Percentiles rank a stretch among this genome's conserved stretches.
Conservation (phyloP, 2,329 filamentous ascomycete genomes). For the Fusarium multiceps region DNA sequence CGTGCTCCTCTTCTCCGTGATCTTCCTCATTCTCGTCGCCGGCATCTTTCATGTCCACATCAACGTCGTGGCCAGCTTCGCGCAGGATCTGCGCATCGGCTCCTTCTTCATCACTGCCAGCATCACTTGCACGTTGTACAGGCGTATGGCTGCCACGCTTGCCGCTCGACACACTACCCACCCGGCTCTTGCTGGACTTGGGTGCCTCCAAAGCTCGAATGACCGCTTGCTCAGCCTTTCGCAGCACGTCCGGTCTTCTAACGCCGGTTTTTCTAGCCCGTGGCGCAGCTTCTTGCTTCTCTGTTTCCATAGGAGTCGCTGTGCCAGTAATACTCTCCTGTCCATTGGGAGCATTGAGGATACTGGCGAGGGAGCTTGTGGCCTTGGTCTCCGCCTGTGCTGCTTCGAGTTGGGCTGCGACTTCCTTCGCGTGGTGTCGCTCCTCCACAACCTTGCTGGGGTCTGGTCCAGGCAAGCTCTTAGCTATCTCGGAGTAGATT, state of each 20-base stretch:
- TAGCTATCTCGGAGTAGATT: constrained; percentile 75
- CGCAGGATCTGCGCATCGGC: constrained; percentile 55
- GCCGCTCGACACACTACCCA: constrained; percentile 64
- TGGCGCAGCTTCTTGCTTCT: constrained; percentile 56
- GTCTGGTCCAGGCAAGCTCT: constrained; percentile 64
- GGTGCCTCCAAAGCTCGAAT: constrained; percentile 61
- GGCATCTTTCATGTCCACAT: constrained; percentile 59
- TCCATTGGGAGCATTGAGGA: constrained; percentile 57
- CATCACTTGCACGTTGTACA: constrained; percentile 51
- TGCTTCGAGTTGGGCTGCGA: constrained; percentile 52
- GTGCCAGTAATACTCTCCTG: constrained; percentile 52
- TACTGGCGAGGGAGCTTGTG: constrained; percentile 53
- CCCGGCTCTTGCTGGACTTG: constrained; percentile 60
- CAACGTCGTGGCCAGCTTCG: constrained; percentile 50
- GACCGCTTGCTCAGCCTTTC: constrained; percentile 70
- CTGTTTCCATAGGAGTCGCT: constrained; percentile 52
- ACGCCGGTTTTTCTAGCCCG: constrained; percentile 59
- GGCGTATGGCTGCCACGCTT: constrained; percentile 58
- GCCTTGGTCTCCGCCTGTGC: constrained; percentile 51
- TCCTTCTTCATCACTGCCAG: constrained; percentile 55
- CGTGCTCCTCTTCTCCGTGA: constrained; percentile 39
- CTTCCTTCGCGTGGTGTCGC: constrained; percentile 57
- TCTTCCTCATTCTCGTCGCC: constrained; percentile 48
- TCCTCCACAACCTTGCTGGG: constrained; percentile 61
- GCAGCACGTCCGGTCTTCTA: constrained; percentile 67